Conservation (phyloP, 1,284 basidiomycete genomes). For the Irpex sp. region DNA sequence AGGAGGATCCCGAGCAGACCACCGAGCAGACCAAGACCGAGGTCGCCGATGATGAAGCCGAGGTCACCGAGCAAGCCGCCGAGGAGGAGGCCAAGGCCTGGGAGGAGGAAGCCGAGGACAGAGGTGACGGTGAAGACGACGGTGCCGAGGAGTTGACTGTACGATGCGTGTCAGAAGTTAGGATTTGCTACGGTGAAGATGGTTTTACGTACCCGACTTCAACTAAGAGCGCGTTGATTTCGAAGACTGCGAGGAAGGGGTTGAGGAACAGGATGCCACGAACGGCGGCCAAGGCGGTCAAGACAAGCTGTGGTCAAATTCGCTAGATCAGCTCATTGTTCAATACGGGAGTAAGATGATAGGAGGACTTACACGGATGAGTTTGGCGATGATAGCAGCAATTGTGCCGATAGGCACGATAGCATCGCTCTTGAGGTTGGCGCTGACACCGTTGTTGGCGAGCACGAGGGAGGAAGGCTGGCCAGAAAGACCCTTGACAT, state of each 20-base stretch:
- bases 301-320: background rate
- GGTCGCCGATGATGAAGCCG: constrained; percentile 16
- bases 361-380: background rate
- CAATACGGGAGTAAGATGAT: background rate
- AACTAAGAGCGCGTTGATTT: background rate
- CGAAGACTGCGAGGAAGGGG: background rate
- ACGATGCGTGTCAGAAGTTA: background rate
- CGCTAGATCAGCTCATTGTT: no score
- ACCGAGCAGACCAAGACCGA: constrained; percentile 20
- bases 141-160: constrained; percentile 1
- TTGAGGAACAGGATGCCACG: background rate
- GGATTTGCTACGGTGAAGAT: background rate
- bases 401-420: background rate
- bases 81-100: constrained; percentile 14
- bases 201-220: background rate
- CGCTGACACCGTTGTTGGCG: background rate
- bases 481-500: background rate
- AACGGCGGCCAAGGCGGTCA: background rate
- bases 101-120: constrained; percentile 22
- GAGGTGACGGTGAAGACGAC: constrained; percentile 28
- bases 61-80: constrained; percentile 15
- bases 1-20: constrained; percentile 17
- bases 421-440: background rate
- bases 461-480: background rate
- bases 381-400: background rate